Evolutionary conservation across 768 basidiomycete genomes (phyloP).

Genomic region (Termitomyces heimii): DNA sequence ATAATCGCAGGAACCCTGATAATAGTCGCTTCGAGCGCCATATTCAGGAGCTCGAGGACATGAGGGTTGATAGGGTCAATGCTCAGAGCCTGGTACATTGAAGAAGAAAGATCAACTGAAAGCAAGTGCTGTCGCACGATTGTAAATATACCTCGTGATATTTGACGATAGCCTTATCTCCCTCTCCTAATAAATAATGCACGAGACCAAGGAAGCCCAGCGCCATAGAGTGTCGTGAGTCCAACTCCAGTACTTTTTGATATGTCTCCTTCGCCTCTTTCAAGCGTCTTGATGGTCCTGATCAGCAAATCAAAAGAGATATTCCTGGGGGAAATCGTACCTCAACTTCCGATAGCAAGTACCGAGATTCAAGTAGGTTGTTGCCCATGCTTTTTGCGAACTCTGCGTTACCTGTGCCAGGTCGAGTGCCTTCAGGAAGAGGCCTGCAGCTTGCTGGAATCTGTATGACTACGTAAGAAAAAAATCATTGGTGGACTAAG

Average conservation of each 20-base stretch:
- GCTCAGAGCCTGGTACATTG: constrained; percentile 53
- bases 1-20: constrained; percentile 14
- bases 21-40: constrained; percentile 59
- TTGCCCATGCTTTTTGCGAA: constrained; percentile 80
- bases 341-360: constrained; percentile 80
- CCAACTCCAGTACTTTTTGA: constrained; percentile 75
- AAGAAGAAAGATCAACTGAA: background rate
- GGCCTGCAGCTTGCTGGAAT: constrained; percentile 59
- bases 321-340: constrained; percentile 35
- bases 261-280: constrained; percentile 73
- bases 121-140: background rate
- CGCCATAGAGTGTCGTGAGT: constrained; percentile 77
- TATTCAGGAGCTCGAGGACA: constrained; percentile 73
- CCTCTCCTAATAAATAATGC: constrained; percentile 64
- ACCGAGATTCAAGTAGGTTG: constrained; percentile 89
- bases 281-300: constrained; percentile 28
- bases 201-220: constrained; percentile 90
- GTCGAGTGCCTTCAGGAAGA: constrained; percentile 75
- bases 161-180: constrained; percentile 78
- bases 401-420: constrained; percentile 82
- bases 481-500: background rate
- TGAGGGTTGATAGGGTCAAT: constrained; percentile 81
- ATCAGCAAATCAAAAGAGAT: background rate
- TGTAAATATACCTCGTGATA: constrained; percentile 77
- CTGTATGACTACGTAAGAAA: constrained; percentile 30